These are phyloP conservation scores for Austropuccinia psidii DNA, from an alignment of 1,284 basidiomycete species.

Conservation along the genomic window DNA sequence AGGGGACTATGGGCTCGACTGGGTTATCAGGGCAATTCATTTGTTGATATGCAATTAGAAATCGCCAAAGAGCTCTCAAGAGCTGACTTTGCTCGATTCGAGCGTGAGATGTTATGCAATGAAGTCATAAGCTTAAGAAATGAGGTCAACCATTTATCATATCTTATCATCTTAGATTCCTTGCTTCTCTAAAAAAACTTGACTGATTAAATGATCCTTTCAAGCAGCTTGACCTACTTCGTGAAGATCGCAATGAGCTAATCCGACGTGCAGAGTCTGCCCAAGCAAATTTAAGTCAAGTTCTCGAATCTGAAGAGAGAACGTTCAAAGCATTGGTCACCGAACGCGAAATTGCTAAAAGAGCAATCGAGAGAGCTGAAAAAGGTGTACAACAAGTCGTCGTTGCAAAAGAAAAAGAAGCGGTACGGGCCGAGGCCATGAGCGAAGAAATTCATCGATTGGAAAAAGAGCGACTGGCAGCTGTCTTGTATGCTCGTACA, in stretches of 20 bases:
- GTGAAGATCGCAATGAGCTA: constrained; percentile 26
- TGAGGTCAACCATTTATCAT: background rate
- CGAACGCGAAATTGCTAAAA: constrained; percentile 24
- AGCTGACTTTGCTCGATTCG: constrained; percentile 34
- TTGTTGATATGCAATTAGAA: constrained; percentile 35
- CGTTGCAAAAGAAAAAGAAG: constrained; percentile 32
- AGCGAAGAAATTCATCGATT: constrained; percentile 24
- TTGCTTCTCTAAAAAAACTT: no score
- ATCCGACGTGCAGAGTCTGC: constrained; percentile 1
- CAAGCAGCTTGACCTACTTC: background rate
- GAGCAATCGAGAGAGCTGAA: constrained; percentile 12
- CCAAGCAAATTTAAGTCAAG: background rate
- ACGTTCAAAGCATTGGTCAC: constrained; percentile 23
- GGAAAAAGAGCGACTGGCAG: constrained; percentile 32
- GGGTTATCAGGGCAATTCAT: constrained; percentile 21
- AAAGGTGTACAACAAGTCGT: constrained; percentile 17
- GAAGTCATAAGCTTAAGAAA: constrained; percentile 25
- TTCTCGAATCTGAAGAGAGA: constrained; percentile 18
- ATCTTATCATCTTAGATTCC: background rate
- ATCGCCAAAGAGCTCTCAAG: constrained; percentile 21
- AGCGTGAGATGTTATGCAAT: constrained; percentile 33
- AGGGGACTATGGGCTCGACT: constrained; percentile 15
- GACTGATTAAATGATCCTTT: no score
- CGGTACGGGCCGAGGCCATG: background rate
- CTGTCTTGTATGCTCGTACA: constrained; percentile 23